phyloP scores from a whole-genome alignment of 2,329 filamentous ascomycete genomes.

The Colletotrichum siamense region DNA sequence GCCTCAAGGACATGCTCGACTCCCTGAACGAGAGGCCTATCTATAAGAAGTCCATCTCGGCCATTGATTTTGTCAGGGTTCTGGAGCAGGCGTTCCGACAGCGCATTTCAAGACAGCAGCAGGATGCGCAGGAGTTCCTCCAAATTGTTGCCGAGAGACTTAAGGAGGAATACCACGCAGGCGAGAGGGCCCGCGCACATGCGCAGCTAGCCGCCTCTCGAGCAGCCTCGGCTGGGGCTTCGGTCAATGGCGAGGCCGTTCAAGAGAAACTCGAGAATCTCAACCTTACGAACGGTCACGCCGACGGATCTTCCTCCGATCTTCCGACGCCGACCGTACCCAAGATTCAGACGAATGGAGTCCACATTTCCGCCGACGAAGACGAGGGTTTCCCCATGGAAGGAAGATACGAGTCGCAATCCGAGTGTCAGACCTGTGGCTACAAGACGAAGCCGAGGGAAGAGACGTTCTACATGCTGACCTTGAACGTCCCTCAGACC shows the following conservation, averaged over 20 bases:
- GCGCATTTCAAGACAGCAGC: slow-evolving; percentile 90
- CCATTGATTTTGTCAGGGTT: slow-evolving; percentile 80
- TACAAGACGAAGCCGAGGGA: slow-evolving; percentile 86
- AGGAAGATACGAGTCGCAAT: slow-evolving; percentile 90
- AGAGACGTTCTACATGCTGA: slow-evolving; percentile 90
- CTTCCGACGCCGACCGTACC: slow-evolving; percentile 13
- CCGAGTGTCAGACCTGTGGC: slow-evolving; percentile 87
- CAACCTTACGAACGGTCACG: slow-evolving; percentile 18
- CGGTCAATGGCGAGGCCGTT: slow-evolving; percentile 27
- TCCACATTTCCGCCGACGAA: slow-evolving; percentile 11
- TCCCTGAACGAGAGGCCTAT: slow-evolving; percentile 92
- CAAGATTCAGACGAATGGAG: slow-evolving; percentile 17
- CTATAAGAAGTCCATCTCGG: slow-evolving; percentile 91
- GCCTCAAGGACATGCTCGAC: slow-evolving; percentile 91
- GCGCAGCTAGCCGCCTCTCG: slow-evolving; percentile 42
- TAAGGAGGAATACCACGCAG: slow-evolving; percentile 93
- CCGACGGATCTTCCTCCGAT: slow-evolving; percentile 15
- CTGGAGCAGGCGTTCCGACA: slow-evolving; percentile 88
- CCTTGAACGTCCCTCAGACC: slow-evolving; percentile 86
- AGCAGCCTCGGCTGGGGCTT: slow-evolving; percentile 10
- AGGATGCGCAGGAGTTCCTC: slow-evolving; percentile 96
- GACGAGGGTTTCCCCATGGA: slow-evolving; percentile 82
- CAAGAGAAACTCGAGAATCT: slow-evolving; percentile 35
- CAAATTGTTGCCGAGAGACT: slow-evolving; percentile 92
- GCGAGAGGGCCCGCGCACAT: slow-evolving; percentile 71